These are phyloP conservation scores for Diaporthe sp. DNA, from an alignment of 2,329 filamentous ascomycete species.

Conservation along the genomic window DNA sequence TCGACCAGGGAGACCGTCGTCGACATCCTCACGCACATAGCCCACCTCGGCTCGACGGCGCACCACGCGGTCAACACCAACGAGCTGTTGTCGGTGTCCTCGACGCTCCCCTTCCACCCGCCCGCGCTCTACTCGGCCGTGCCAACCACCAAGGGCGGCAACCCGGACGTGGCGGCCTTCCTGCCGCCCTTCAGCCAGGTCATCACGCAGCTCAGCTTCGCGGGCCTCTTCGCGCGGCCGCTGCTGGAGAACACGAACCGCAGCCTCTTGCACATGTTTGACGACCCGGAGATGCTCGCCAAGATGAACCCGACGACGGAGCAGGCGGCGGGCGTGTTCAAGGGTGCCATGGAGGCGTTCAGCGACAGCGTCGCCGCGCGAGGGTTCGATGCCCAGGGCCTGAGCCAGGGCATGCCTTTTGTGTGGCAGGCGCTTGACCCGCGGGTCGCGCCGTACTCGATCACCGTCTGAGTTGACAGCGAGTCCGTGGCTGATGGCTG, in stretches of 20 bases:
- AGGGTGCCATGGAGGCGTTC: constrained; percentile 53
- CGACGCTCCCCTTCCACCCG: constrained; percentile 58
- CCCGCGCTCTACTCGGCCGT: constrained; percentile 56
- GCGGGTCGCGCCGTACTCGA: constrained; percentile 43
- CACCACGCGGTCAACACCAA: constrained; percentile 61
- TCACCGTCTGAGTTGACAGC: constrained; percentile 35
- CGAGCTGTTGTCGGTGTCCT: constrained; percentile 53
- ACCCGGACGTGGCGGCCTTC: constrained; percentile 51
- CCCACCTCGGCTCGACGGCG: constrained; percentile 53
- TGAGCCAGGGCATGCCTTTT: constrained; percentile 63
- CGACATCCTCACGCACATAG: constrained; percentile 58
- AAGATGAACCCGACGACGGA: constrained; percentile 51
- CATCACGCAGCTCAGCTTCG: constrained; percentile 54
- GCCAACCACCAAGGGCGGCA: constrained; percentile 55
- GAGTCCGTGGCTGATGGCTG: background rate
- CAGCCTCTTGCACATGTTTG: constrained; percentile 59
- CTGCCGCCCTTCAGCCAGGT: constrained; percentile 52
- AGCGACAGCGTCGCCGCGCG: constrained; percentile 54
- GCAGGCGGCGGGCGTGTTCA: constrained; percentile 54
- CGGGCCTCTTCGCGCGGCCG: constrained; percentile 58
- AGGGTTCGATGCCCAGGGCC: constrained; percentile 57
- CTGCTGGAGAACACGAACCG: constrained; percentile 52
- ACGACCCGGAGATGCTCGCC: constrained; percentile 51
- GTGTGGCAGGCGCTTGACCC: constrained; percentile 51
- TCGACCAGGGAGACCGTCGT: constrained; percentile 50